These are phyloP conservation scores for Boletus sensibilis DNA, from an alignment of 768 basidiomycete genomes.

Conservation along the genomic window DNA sequence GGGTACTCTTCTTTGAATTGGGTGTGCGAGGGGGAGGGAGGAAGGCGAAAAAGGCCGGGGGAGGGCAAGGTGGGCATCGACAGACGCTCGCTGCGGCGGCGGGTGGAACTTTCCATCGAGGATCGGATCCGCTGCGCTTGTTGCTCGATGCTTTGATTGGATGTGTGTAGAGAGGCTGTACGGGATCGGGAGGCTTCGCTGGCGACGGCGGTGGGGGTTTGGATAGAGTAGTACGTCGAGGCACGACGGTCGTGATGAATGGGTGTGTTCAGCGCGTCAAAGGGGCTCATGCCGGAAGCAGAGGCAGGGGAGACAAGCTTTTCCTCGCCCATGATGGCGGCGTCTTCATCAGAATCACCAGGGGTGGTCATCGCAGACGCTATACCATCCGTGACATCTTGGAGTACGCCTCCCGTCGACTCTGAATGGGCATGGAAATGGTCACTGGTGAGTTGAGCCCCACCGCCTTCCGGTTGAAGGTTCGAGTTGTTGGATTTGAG, in stretches of 20 bases:
- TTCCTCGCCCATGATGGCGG: constrained; percentile 18
- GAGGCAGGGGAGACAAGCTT: constrained; percentile 21
- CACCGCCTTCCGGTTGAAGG: constrained; percentile 5
- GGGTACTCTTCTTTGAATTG: constrained; percentile 32
- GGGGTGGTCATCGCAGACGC: constrained; percentile 16
- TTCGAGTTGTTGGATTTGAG: constrained; percentile 24
- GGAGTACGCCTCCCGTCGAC: constrained; percentile 20
- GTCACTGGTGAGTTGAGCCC: neutral
- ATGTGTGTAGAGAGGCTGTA: constrained; percentile 4
- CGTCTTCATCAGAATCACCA: constrained; percentile 25
- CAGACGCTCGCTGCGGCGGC: constrained; percentile 28
- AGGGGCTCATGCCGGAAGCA: constrained; percentile 15
- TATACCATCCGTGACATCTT: constrained; percentile 12
- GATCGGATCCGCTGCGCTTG: constrained; percentile 33
- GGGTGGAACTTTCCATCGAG: constrained; percentile 30
- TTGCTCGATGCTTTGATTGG: constrained; percentile 26
- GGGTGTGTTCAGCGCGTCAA: constrained; percentile 22
- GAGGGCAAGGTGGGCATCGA: constrained; percentile 30
- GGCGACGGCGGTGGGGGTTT: neutral
- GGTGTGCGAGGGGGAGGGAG: constrained; percentile 15
- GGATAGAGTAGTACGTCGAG: constrained; percentile 22
- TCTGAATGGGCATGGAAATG: constrained; percentile 24
- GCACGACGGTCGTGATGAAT: constrained; percentile 16
- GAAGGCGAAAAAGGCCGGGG: constrained; percentile 11
- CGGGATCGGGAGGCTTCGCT: constrained; percentile 12